These are phyloP conservation scores for Starmerella potacharoeniae DNA, from an alignment of 805 yeast species.

Conservation along the genomic window DNA sequence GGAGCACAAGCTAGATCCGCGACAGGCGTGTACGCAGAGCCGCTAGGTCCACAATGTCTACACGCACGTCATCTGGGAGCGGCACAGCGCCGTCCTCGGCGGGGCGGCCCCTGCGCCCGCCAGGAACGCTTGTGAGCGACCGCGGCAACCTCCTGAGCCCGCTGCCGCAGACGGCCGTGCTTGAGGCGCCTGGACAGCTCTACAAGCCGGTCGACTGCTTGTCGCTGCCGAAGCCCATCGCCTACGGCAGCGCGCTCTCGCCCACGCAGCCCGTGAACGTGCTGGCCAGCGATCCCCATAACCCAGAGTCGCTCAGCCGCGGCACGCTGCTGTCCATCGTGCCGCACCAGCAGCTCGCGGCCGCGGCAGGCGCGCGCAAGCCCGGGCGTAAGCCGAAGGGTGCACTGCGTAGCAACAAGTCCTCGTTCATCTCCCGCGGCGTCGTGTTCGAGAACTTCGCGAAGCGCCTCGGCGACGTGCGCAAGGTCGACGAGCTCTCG, in stretches of 20 bases:
- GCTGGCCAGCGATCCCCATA: neutral
- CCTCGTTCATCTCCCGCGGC: conserved; percentile 31
- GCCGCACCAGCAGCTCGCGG: conserved; percentile 2
- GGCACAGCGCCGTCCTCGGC: neutral
- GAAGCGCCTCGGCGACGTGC: conserved; percentile 26
- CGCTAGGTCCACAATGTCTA: neutral
- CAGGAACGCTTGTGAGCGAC: conserved; percentile 13
- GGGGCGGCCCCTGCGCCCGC: conserved; percentile 11
- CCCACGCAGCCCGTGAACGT: conserved; percentile 25
- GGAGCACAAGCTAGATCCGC: no score
- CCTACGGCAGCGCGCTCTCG: neutral
- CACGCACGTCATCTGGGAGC: neutral
- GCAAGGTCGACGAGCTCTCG: conserved; percentile 26
- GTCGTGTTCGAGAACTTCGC: conserved; percentile 29
- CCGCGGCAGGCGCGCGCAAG: neutral
- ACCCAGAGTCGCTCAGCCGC: conserved; percentile 3
- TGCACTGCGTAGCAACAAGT: conserved; percentile 30
- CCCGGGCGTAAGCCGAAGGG: conserved; percentile 27
- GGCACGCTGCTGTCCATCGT: conserved; percentile 15
- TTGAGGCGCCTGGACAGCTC: conserved; percentile 25
- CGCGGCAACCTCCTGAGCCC: conserved; percentile 12
- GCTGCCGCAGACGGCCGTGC: conserved; percentile 3
- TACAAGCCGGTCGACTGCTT: conserved; percentile 25
- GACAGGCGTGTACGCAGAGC: neutral
- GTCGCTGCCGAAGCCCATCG: conserved; percentile 30